Evolutionary conservation across 2,329 filamentous ascomycete species (phyloP).

Genomic region (Moelleriella libera): DNA sequence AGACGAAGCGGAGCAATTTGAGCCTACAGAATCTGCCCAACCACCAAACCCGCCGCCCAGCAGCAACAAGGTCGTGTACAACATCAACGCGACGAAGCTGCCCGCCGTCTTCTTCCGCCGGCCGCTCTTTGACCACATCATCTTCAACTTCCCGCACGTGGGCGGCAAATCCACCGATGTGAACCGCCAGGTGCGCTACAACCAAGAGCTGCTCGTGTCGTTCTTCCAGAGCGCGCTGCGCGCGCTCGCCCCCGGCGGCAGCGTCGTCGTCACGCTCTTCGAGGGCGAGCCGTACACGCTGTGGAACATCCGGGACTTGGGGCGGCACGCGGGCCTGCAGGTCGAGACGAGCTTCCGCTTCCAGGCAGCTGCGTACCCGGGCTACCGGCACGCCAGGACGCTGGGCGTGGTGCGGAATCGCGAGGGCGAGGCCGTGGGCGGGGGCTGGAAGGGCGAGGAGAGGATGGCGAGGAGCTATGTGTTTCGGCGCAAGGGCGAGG

Average conservation of each 20-base stretch:
- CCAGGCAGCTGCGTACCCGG: slow-evolving; percentile 50
- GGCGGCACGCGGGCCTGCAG: slow-evolving; percentile 57
- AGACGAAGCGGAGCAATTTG: too few relatives aligned
- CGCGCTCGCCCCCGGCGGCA: slow-evolving; percentile 29
- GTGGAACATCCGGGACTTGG: slow-evolving; percentile 88
- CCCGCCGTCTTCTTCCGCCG: slow-evolving; percentile 40
- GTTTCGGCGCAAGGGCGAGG: slow-evolving; percentile 45
- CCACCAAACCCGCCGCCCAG: slow-evolving; percentile 6
- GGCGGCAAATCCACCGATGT: slow-evolving; percentile 87
- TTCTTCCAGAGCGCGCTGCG: slow-evolving; percentile 45
- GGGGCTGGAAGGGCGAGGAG: slow-evolving; percentile 28
- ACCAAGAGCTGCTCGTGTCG: slow-evolving; percentile 63
- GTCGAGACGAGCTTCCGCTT: slow-evolving; percentile 61
- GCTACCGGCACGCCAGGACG: slow-evolving; percentile 61
- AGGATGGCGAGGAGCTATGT: slow-evolving; percentile 42
- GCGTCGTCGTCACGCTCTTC: slow-evolving; percentile 76
- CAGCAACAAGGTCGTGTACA: slow-evolving; percentile 12
- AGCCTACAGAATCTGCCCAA: neutral
- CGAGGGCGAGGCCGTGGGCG: slow-evolving; percentile 25
- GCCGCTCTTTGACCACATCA: slow-evolving; percentile 54
- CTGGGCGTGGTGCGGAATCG: slow-evolving; percentile 46
- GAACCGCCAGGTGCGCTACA: slow-evolving; percentile 84
- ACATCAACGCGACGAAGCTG: slow-evolving; percentile 15
- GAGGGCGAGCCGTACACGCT: slow-evolving; percentile 89
- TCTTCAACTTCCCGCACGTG: slow-evolving; percentile 97